Base-by-base conservation (phyloP, 1,284 basidiomycete species). In the Irpex sp. region DNA sequence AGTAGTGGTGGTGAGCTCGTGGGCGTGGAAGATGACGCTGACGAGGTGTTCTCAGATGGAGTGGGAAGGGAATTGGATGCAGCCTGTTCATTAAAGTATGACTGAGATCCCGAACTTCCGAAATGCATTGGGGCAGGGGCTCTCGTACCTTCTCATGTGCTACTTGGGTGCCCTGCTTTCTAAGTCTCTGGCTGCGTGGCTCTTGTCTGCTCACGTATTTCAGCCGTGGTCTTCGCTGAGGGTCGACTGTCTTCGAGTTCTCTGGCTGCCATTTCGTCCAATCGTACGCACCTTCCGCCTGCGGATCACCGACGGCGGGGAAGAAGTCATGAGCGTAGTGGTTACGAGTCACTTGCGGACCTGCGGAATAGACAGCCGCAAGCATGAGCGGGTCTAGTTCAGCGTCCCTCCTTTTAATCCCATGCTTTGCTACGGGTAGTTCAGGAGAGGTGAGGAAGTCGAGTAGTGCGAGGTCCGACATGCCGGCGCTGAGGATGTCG, bases 291-390 rank as follows among this genome's bases (percentile, higher is more conserved):
- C 80, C 81, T 68, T 86, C 82, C 4, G 79, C 77, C 57, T 78
- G 76, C 11, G 84, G 83, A 52, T 85, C 76, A 69, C 77, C 79
- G 37, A 84, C 80, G 0, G 80, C 84, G 3, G 87, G 86, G 69
- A 87, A 86, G 74, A 89, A 89, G 69, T 88, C 84, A 68, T 90
- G 88, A 60, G 85, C 80, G 70, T 90, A 90, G 72, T 93, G 91
- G 70, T 93, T 91, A 44, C 89, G 82, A 44, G 91, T 92, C 60
- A 88, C 81, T 66, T 90, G 83, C 5, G 88, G 88, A 21, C 86
- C 87, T 0, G 88, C 88, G 1, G 88, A 86, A 9, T 84, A 81
- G 9, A 85, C 88, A 0, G 87, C 87, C 37, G 89, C 89, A 59
- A 93, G 83, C 58, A 93, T 77, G 4, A 93, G 78, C 17, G 90